phyloP scores from a whole-genome alignment of 2,329 filamentous ascomycete genomes.

The Ceratocystiopsis sp. region DNA sequence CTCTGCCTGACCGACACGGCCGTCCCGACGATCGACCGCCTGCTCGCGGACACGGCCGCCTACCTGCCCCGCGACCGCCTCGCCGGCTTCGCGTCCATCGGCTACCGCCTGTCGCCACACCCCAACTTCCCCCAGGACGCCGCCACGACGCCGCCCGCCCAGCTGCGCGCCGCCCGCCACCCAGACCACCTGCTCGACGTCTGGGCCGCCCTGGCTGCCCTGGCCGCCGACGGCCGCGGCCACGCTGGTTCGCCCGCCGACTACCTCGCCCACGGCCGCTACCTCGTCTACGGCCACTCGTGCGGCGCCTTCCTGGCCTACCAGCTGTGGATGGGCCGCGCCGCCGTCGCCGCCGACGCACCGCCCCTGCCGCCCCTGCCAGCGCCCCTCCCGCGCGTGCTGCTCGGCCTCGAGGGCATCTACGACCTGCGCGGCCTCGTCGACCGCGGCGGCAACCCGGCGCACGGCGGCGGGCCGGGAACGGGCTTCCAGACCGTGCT shows the following conservation, averaged over 20 bases:
- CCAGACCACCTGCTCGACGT: conserved; percentile 46
- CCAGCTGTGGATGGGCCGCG: conserved; percentile 33
- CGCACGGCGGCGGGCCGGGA: conserved; percentile 35
- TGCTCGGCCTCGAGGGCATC: conserved; percentile 49
- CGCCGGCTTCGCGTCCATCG: conserved; percentile 45
- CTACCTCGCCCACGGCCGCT: conserved; percentile 17
- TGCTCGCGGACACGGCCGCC: conserved; percentile 26
- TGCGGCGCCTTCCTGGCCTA: conserved; percentile 47
- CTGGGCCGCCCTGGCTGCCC: conserved; percentile 28
- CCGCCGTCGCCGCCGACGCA: neutral
- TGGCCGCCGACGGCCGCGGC: conserved; percentile 23
- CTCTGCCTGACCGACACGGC: conserved; percentile 28
- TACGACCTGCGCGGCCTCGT: conserved; percentile 44
- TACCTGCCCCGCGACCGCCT: conserved; percentile 30
- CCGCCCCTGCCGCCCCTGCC: neutral
- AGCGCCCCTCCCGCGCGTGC: conserved; percentile 15
- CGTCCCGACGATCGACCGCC: conserved; percentile 16
- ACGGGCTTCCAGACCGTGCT: conserved; percentile 15
- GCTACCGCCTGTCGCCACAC: conserved; percentile 44
- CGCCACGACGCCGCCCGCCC: conserved; percentile 16
- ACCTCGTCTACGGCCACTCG: conserved; percentile 44
- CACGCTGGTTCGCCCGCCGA: conserved; percentile 14
- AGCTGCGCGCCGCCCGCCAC: conserved; percentile 30
- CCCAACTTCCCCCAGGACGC: conserved; percentile 28
- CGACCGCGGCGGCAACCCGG: conserved; percentile 21